Conservation (phyloP, 331 rosid genomes). For the Pyracantha coccinea region DNA sequence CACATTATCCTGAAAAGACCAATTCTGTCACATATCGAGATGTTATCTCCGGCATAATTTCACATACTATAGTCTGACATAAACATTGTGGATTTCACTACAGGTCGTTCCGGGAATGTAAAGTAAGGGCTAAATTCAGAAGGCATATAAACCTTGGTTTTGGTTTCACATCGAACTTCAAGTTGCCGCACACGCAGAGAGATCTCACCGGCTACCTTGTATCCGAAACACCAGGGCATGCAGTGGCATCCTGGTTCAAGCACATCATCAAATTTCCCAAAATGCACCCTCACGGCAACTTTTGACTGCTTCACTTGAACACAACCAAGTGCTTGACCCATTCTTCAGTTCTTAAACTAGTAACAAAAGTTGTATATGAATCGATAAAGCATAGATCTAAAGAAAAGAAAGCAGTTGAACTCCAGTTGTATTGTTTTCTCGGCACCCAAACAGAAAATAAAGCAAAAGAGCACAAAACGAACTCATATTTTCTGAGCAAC, state of each 20-base stretch:
- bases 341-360: slow-evolving; percentile 3
- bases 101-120: not conserved
- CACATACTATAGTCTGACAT: not conserved
- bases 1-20: slow-evolving; percentile 49
- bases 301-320: slow-evolving; percentile 60
- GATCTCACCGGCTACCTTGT: slow-evolving; percentile 50
- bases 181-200: slow-evolving; percentile 74
- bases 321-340: slow-evolving; percentile 73
- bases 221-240: slow-evolving; percentile 74
- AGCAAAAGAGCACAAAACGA: not conserved
- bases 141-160: slow-evolving; percentile 52
- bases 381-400: not conserved
- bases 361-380: not conserved
- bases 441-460: not conserved
- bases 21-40: not conserved
- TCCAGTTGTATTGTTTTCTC: not conserved
- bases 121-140: not conserved
- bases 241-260: slow-evolving; percentile 80
- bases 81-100: not conserved
- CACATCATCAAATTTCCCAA: slow-evolving; percentile 53
- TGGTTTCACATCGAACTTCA: slow-evolving; percentile 67
- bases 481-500: not conserved
- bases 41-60: not conserved
- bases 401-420: not conserved
- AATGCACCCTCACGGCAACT: slow-evolving; percentile 60